Evolutionary conservation across 2,329 filamentous ascomycete genomes (phyloP).

Genomic region (Ceratocystis harringtonii): DNA sequence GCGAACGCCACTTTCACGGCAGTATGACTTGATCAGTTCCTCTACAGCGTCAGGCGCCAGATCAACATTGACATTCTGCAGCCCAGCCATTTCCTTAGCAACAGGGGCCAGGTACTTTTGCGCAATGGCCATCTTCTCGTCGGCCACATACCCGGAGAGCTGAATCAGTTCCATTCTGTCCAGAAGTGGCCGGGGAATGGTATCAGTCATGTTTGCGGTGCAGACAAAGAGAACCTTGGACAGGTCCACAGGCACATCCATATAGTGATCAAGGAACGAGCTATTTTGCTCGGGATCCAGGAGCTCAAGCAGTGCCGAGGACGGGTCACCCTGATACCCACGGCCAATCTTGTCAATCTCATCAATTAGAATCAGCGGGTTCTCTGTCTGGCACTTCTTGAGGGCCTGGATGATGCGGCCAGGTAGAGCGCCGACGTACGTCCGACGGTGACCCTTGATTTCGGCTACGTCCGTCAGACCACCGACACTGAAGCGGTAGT

Average conservation of each 20-base stretch:
- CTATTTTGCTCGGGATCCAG: constrained; percentile 95
- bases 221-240: constrained; percentile 98
- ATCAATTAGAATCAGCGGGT: constrained; percentile 89
- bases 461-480: constrained; percentile 94
- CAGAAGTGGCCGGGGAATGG: constrained; percentile 80
- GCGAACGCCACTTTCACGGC: constrained; percentile 87
- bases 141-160: constrained; percentile 87
- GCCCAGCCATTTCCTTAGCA: constrained; percentile 82
- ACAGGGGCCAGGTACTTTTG: constrained; percentile 82
- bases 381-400: constrained; percentile 98
- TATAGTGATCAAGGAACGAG: constrained; percentile 95
- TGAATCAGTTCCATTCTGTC: constrained; percentile 98
- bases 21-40: constrained; percentile 97
- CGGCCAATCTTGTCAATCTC: constrained; percentile 97
- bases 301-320: constrained; percentile 81
- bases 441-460: constrained; percentile 93
- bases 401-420: constrained; percentile 95
- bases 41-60: constrained; percentile 77
- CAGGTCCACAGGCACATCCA: constrained; percentile 93
- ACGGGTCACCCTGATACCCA: constrained; percentile 90
- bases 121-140: constrained; percentile 98
- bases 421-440: constrained; percentile 88
- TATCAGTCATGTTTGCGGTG: constrained; percentile 98
- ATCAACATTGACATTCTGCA: constrained; percentile 83
- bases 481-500: constrained; percentile 96